Percentiles rank a stretch among this genome's conserved stretches.
Evolutionary conservation across 108 stramenopile genomes (phyloP).

Genomic region (Cylindrotheca closterium): DNA sequence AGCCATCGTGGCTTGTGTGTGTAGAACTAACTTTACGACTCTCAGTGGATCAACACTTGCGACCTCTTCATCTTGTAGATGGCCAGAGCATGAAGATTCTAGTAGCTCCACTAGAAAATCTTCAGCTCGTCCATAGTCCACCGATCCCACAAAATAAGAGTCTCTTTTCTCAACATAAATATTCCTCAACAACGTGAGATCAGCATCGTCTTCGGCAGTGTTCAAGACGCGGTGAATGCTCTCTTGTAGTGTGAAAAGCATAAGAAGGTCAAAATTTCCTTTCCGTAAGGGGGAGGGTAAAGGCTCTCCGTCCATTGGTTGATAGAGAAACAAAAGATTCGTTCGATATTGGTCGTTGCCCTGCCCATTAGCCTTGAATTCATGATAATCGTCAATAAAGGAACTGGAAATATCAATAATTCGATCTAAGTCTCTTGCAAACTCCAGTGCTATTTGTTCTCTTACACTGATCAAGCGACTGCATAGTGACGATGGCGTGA

Average conservation of each 20-base stretch:
- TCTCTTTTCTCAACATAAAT: slow-evolving; percentile 50
- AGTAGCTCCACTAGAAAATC: slow-evolving; percentile 73
- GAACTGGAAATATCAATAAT: slow-evolving; percentile 53
- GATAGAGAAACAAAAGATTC: slow-evolving; percentile 37
- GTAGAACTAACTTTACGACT: slow-evolving; percentile 59
- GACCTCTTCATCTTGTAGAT: slow-evolving; percentile 16
- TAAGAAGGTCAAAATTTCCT: slow-evolving; percentile 78
- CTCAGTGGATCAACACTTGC: slow-evolving; percentile 54
- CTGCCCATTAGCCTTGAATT: slow-evolving; percentile 4
- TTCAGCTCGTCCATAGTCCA: slow-evolving; percentile 72
- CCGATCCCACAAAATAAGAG: slow-evolving; percentile 57
- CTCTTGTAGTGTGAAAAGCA: slow-evolving; percentile 56
- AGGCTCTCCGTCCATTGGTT: slow-evolving; percentile 17
- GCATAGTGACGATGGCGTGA: slow-evolving; percentile 61
- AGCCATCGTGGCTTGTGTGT: slow-evolving; percentile 50
- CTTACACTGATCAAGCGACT: slow-evolving; percentile 60
- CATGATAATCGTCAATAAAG: slow-evolving; percentile 18
- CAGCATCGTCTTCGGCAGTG: slow-evolving; percentile 22
- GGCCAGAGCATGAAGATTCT: slow-evolving; percentile 21
- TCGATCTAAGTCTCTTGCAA: slow-evolving; percentile 49
- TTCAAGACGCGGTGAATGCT: slow-evolving; percentile 57
- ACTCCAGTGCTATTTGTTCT: slow-evolving; percentile 73
- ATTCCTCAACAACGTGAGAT: slow-evolving; percentile 32
- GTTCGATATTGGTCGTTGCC: background rate
- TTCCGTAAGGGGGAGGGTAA: slow-evolving; percentile 64